Base-by-base conservation (phyloP, 2,329 filamentous ascomycete species). In the Teratosphaeria gauchensis region DNA sequence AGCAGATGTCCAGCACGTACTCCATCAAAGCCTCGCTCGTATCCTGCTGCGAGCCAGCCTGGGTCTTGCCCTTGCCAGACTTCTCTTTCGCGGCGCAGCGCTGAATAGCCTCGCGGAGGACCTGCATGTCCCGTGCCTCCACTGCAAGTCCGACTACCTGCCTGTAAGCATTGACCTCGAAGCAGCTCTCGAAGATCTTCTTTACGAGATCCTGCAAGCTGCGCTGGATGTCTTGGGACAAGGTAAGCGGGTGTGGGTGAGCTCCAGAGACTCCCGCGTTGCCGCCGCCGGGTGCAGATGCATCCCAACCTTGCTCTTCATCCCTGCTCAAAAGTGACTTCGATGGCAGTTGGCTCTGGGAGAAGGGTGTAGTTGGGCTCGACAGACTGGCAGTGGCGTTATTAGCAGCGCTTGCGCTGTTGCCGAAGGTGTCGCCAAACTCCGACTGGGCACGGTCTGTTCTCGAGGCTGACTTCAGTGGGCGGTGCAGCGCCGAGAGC, bases 81-180 rank as follows among this genome's bases (percentile, higher is more conserved):
- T 88, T 90, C 74, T 91, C 90, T 64, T 95, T 90, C 55, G 92
- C 85, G 69, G 85, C 91, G n/a, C 90, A 92, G 35, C 90, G 86
- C 72, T 94, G 83, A 69, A 99, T 96, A 46, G 94, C 89, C 60
- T 86, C 83, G 62, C 89, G 86, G 51, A 99, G 82, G 33, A 97
- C 88, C 58, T 94, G 88, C 19, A 97, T 80, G 70, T 94, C 95
- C 73, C 92, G 90, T 61, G 94, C 91, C 75, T 99, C 94, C 38
- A 99, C 88, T 9, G 94, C 92, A 66, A 99, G 96, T 58, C 94
- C 94, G 51, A 99, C 90, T 7, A 99, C 94, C 74, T 99, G 94
- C 66, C 90, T 87, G 75, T 96, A 99, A 62, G 90, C 86, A 62
- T 89, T 90, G 67, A 91, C 85, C 64, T 84, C 81, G 69, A 96